Conservation (phyloP, 2,329 filamentous ascomycete species). For the Hymenoscyphus infarciens region DNA sequence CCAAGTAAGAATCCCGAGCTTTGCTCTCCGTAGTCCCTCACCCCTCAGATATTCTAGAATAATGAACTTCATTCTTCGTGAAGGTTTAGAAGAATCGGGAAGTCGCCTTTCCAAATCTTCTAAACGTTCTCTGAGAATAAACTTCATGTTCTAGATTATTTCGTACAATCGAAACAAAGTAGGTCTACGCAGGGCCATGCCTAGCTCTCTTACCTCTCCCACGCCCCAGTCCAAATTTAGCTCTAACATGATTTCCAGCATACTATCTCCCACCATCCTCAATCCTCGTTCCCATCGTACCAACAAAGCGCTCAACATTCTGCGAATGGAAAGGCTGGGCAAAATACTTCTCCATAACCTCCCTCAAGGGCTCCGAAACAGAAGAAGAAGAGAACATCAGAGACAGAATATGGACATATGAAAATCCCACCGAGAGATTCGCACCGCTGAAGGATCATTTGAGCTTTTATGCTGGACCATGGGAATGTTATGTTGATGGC, state of each 20-base stretch:
- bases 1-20: too few species aligned
- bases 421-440: slow-evolving; percentile 50
- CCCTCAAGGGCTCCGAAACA: slow-evolving; percentile 20
- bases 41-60: too few species aligned
- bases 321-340: slow-evolving; percentile 62
- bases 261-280: slow-evolving; percentile 56
- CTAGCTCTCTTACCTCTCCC: background rate
- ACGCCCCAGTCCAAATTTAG: background rate
- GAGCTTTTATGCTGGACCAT: slow-evolving; percentile 58
- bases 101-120: too few species aligned
- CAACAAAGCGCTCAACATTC: slow-evolving; percentile 43
- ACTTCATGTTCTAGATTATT: too few species aligned
- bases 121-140: too few species aligned
- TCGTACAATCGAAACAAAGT: too few species aligned
- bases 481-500: slow-evolving; percentile 60
- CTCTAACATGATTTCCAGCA: slow-evolving; percentile 37
- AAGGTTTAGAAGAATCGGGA: too few species aligned
- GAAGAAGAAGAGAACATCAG: slow-evolving; percentile 37
- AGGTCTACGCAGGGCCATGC: too few species aligned
- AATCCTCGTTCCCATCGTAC: slow-evolving; percentile 45
- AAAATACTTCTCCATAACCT: slow-evolving; percentile 52
- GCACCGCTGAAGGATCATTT: slow-evolving; percentile 52
- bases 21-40: too few species aligned
- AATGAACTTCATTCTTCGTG: too few species aligned
- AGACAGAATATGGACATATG: slow-evolving; percentile 58